These are phyloP conservation scores for Heracleum sosnowskyi DNA, from an alignment of 129 eudicot species.

Conservation along the genomic window DNA sequence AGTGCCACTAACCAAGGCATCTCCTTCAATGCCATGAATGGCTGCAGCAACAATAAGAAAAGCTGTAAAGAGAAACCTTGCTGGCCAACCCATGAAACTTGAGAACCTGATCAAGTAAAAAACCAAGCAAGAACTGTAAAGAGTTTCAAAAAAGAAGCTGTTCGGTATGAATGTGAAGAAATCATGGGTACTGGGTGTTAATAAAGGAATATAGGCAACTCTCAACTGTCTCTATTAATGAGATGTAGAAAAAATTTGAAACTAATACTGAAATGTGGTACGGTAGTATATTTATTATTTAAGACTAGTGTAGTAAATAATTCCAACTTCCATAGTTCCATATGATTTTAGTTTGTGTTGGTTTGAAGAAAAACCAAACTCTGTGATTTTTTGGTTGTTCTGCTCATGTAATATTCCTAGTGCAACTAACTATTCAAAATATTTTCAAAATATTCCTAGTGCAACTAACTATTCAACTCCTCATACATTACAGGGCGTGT, in stretches of 20 bases:
- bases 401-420: neutral
- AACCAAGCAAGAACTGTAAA: neutral
- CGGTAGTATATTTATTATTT: constrained; percentile 21
- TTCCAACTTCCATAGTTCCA: constrained; percentile 6
- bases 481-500: too few relatives aligned
- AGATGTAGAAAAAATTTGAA: constrained; percentile 8
- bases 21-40: constrained; percentile 61
- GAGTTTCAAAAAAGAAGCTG: neutral
- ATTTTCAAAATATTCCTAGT: neutral
- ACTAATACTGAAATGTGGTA: neutral
- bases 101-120: neutral
- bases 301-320: constrained; percentile 10
- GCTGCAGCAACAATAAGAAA: constrained; percentile 50
- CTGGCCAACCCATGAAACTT: constrained; percentile 39
- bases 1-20: constrained; percentile 72
- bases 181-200: constrained; percentile 7
- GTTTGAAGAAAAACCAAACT: neutral
- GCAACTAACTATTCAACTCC: neutral
- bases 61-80: constrained; percentile 27
- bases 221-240: constrained; percentile 56
- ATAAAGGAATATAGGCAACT: constrained; percentile 22
- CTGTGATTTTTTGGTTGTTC: neutral
- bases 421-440: neutral
- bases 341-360: neutral
- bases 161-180: constrained; percentile 30